Conservation (phyloP, 179 eudicot genomes). For the Silene noctiflora region DNA sequence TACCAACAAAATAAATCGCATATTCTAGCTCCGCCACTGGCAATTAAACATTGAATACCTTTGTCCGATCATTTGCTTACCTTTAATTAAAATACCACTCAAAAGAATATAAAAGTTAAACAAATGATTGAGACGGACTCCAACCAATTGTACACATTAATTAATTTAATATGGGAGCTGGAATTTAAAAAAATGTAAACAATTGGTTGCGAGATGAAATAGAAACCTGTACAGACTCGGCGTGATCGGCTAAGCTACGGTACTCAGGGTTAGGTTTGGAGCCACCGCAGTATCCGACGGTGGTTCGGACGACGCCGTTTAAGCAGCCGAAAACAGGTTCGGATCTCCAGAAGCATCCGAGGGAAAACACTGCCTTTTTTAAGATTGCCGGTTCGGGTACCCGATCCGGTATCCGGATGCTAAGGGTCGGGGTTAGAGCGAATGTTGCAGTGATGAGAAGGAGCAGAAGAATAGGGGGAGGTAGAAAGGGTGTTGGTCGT, state of each 20-base stretch:
- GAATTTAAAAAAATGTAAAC: not conserved
- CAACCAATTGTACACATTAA: no score
- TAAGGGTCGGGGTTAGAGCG: slow-evolving; percentile 19
- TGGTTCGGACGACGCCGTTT: slow-evolving; percentile 73
- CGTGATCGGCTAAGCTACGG: slow-evolving; percentile 79
- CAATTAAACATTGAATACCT: not conserved
- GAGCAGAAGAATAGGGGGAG: not conserved
- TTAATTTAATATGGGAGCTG: not conserved
- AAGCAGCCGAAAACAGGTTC: slow-evolving; percentile 89
- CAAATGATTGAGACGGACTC: no score
- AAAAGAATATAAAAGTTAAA: no score
- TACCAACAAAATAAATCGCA: not conserved
- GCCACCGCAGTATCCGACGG: slow-evolving; percentile 89
- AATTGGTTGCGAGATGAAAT: not conserved
- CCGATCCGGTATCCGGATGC: slow-evolving; percentile 71
- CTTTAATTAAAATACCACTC: no score
- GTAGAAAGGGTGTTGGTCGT: not conserved
- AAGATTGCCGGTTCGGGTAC: slow-evolving; percentile 32
- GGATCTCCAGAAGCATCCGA: slow-evolving; percentile 98
- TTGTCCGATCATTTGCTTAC: no score
- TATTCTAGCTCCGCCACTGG: not conserved
- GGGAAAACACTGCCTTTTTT: slow-evolving; percentile 71
- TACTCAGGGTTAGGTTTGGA: slow-evolving; percentile 75
- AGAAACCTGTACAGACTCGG: slow-evolving; percentile 75
- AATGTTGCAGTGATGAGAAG: slow-evolving; percentile 18